These are phyloP conservation scores for Ophiostoma himal-ulmi DNA, from an alignment of 2,329 filamentous ascomycete genomes.

Conservation along the genomic window DNA sequence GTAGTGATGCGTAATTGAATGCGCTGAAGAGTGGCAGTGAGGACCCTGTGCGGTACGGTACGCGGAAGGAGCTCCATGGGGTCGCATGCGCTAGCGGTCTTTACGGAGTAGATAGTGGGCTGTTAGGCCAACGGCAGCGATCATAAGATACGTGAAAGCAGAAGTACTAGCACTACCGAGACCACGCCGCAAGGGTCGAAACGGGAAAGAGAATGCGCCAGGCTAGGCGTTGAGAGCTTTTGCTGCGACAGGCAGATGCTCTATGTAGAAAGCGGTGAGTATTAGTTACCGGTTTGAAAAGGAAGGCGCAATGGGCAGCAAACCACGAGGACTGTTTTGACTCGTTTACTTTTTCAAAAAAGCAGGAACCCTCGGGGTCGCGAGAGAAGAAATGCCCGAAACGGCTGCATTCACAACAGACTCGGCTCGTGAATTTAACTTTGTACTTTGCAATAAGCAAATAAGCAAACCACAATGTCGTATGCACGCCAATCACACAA, in stretches of 20 bases:
- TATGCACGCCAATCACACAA: neutral
- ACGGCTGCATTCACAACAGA: neutral
- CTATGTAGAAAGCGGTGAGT: neutral
- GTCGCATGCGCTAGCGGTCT: no score
- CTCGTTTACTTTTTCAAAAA: neutral
- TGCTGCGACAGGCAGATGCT: neutral
- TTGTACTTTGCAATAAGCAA: neutral
- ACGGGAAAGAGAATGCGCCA: constrained; percentile 11
- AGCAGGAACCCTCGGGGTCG: neutral
- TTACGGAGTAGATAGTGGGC: neutral
- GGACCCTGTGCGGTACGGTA: no score
- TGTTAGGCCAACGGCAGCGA: neutral
- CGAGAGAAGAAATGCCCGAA: neutral
- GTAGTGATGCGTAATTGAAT: no score
- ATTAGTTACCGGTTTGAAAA: neutral
- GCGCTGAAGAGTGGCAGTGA: no score
- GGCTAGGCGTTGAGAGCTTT: neutral
- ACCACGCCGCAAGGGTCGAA: neutral
- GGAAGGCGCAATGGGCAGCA: neutral
- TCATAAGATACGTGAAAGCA: neutral
- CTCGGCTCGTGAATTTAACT: neutral
- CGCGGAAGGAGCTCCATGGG: no score
- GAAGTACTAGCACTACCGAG: neutral
- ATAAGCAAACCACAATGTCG: neutral
- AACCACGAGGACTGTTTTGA: neutral